Conservation (phyloP, 2,329 filamentous ascomycete genomes). For the Colletotrichum sp. region DNA sequence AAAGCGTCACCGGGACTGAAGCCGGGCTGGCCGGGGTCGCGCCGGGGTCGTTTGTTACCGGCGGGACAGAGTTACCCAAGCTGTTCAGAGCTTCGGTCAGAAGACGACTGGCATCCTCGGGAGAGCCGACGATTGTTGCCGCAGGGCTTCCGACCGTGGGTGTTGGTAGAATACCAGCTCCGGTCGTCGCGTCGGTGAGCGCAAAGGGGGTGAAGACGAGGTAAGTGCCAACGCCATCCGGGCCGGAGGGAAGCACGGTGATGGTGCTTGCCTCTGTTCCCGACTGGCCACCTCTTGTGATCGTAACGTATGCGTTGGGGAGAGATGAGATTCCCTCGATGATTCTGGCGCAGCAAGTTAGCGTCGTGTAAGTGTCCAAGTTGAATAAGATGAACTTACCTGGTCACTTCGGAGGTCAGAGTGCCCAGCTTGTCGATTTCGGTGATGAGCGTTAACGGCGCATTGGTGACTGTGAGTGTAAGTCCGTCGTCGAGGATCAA, state of each 20-base stretch:
- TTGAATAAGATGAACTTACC: not conserved
- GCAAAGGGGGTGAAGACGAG: slow-evolving; percentile 9
- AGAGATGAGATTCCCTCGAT: not conserved
- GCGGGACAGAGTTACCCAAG: not conserved
- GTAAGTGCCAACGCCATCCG: slow-evolving; percentile 8
- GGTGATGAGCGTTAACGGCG: slow-evolving; percentile 12
- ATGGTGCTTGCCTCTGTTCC: slow-evolving; percentile 12
- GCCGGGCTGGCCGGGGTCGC: not conserved
- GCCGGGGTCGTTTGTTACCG: not conserved
- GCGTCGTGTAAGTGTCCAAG: not conserved
- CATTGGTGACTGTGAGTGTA: slow-evolving; percentile 16
- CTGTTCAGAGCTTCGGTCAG: not conserved
- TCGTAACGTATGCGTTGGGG: slow-evolving; percentile 14
- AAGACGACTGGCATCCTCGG: not conserved
- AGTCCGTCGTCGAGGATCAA: slow-evolving; percentile 15
- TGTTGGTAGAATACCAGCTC: not conserved
- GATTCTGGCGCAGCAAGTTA: not conserved
- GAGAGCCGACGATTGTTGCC: not conserved
- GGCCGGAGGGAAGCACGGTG: slow-evolving; percentile 2
- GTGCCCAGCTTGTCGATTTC: slow-evolving; percentile 18
- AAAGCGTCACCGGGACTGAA: not conserved
- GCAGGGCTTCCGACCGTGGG: not conserved
- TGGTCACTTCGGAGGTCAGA: not conserved
- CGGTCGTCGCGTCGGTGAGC: not conserved
- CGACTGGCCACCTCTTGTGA: slow-evolving; percentile 8